Conservation (phyloP, 2,329 filamentous ascomycete species). For the Nemania abortiva region DNA sequence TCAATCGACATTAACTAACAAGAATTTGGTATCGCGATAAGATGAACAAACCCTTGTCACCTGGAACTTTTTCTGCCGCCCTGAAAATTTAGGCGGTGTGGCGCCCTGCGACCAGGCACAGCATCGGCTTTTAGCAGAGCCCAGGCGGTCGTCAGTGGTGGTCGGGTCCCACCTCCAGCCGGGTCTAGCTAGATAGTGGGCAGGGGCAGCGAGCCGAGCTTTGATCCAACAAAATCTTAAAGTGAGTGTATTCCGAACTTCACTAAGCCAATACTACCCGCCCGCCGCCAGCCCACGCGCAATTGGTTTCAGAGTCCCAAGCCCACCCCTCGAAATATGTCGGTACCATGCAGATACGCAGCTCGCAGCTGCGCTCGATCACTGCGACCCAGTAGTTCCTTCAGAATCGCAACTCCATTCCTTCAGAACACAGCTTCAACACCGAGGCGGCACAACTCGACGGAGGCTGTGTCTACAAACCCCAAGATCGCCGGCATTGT, state of each 20-base stretch:
- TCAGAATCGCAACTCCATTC: conserved; percentile 60
- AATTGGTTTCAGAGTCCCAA: conserved; percentile 34
- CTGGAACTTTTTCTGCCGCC: conserved; percentile 45
- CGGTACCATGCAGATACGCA: conserved; percentile 72
- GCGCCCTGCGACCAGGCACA: conserved; percentile 10
- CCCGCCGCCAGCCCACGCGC: conserved; percentile 33
- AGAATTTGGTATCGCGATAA: conserved; percentile 42
- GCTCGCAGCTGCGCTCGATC: conserved; percentile 74
- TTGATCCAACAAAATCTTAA: conserved; percentile 47
- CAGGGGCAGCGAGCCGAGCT: conserved; percentile 37
- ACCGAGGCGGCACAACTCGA: conserved; percentile 87
- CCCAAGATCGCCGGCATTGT: conserved; percentile 96
- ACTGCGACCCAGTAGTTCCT: conserved; percentile 63
- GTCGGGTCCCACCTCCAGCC: conserved; percentile 24
- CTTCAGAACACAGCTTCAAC: conserved; percentile 62
- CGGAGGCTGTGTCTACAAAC: conserved; percentile 75
- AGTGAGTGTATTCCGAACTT: conserved; percentile 42
- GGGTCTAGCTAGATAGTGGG: background rate
- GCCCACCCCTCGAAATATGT: conserved; percentile 61
- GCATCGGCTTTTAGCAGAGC: conserved; percentile 14
- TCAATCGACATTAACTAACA: conserved; percentile 23
- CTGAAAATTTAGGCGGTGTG: conserved; percentile 50
- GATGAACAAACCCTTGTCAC: conserved; percentile 30
- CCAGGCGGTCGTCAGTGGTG: background rate
- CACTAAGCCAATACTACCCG: conserved; percentile 27